Evolutionary conservation across 805 yeast genomes (phyloP).

Genomic region (Ogataea nakhonphanomensis): DNA sequence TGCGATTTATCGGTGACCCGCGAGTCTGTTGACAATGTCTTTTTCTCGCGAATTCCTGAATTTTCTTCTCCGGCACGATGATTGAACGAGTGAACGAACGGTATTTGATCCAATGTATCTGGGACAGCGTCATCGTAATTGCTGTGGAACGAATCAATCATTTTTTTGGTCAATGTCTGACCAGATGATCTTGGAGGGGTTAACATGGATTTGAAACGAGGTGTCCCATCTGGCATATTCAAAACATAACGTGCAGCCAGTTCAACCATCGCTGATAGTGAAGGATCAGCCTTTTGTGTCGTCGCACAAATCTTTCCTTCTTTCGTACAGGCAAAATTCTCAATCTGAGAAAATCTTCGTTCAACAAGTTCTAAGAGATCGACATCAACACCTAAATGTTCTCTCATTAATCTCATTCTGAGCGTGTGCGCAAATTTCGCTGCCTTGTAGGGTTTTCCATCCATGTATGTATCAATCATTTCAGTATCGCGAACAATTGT

Average conservation of each 20-base stretch:
- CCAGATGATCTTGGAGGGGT: conserved; percentile 12
- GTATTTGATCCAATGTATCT: conserved; percentile 28
- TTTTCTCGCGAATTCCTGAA: conserved; percentile 77
- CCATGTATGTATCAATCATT: conserved; percentile 67
- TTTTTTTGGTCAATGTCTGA: conserved; percentile 17
- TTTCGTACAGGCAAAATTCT: conserved; percentile 40
- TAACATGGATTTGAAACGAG: conserved; percentile 26
- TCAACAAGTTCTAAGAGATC: conserved; percentile 82
- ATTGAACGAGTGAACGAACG: conserved; percentile 59
- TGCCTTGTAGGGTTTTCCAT: conserved; percentile 75
- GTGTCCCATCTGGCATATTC: conserved; percentile 33
- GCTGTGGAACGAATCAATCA: conserved; percentile 22
- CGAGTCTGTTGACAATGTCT: conserved; percentile 76
- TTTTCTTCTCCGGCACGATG: conserved; percentile 88
- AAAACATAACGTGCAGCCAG: conserved; percentile 68
- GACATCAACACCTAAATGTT: conserved; percentile 91
- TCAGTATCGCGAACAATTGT: conserved; percentile 83
- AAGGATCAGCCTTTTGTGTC: conserved; percentile 24
- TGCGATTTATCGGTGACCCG: conserved; percentile 70
- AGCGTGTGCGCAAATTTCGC: conserved; percentile 87
- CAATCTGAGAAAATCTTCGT: conserved; percentile 55
- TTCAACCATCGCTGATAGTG: conserved; percentile 68
- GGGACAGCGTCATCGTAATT: conserved; percentile 20
- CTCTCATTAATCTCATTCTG: conserved; percentile 91
- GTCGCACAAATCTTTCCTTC: conserved; percentile 47